These are phyloP conservation scores for Macrolepiota fuliginosa DNA, from an alignment of 768 basidiomycete genomes.

Conservation along the genomic window DNA sequence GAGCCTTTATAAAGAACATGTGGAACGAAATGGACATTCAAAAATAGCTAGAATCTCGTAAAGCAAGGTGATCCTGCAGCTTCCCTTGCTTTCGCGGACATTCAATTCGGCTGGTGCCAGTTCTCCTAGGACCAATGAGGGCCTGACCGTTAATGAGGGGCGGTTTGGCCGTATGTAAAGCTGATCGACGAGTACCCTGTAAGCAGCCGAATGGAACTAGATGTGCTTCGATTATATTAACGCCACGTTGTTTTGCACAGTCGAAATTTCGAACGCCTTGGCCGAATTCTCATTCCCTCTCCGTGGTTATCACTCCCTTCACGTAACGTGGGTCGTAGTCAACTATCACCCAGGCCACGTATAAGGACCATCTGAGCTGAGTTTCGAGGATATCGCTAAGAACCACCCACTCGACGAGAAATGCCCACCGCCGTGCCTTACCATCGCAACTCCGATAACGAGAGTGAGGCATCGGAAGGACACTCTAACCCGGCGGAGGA, in stretches of 20 bases:
- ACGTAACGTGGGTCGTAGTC: neutral
- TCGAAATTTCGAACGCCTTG: conserved; percentile 11
- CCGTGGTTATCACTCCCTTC: conserved; percentile 9
- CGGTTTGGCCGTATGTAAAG: conserved; percentile 10
- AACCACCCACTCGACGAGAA: neutral
- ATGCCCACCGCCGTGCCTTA: conserved; percentile 1
- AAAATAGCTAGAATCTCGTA: conserved; percentile 9
- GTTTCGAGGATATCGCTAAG: neutral
- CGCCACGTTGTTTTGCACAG: conserved; percentile 14
- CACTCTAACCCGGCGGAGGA: neutral
- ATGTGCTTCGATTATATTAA: conserved; percentile 11
- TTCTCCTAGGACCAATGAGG: conserved; percentile 9
- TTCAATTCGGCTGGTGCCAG: conserved; percentile 13
- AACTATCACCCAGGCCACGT: neutral
- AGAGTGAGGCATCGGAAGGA: conserved; percentile 1
- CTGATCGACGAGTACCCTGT: conserved; percentile 8
- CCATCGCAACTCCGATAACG: conserved; percentile 7
- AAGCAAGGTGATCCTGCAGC: neutral
- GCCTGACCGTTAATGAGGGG: conserved; percentile 3
- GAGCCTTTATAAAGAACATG: conserved; percentile 2
- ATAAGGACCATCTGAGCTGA: neutral
- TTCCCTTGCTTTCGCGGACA: conserved; percentile 11
- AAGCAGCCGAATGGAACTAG: conserved; percentile 11
- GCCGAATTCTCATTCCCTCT: neutral
- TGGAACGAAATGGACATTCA: neutral